These are phyloP conservation scores for Aureobasidium sp. DNA, from an alignment of 2,329 filamentous ascomycete species.

Conservation along the genomic window DNA sequence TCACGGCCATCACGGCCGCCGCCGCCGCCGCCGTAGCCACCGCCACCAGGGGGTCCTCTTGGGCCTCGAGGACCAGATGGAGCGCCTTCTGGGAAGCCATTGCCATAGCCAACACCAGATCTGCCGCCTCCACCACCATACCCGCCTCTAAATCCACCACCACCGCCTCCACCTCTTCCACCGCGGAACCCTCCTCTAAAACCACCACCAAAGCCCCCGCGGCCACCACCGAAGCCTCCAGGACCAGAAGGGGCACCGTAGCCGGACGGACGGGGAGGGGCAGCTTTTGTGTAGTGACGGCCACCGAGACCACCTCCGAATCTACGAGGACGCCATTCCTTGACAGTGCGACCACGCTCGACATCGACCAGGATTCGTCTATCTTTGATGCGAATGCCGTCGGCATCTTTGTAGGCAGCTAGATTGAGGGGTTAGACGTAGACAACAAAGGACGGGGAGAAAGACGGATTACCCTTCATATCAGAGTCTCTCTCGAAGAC, in stretches of 20 bases:
- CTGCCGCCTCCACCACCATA: constrained; percentile 28
- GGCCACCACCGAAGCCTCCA: constrained; percentile 47
- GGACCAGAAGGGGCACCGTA: constrained; percentile 51
- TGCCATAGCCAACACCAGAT: constrained; percentile 40
- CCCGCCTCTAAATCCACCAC: too few species aligned
- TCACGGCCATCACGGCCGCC: constrained; percentile 24
- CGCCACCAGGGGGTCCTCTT: constrained; percentile 6
- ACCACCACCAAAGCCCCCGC: constrained; percentile 41
- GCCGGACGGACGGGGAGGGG: constrained; percentile 63
- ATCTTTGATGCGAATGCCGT: constrained; percentile 89
- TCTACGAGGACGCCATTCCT: constrained; percentile 85
- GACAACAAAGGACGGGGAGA: constrained; percentile 6
- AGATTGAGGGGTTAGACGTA: constrained; percentile 39
- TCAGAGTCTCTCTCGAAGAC: constrained; percentile 96
- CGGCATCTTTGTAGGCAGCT: constrained; percentile 86
- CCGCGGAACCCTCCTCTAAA: constrained; percentile 44
- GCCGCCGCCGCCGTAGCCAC: constrained; percentile 27
- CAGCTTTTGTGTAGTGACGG: constrained; percentile 81
- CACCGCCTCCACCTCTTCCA: constrained; percentile 36
- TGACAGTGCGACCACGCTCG: constrained; percentile 88
- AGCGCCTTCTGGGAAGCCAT: constrained; percentile 42
- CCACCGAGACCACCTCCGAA: constrained; percentile 89
- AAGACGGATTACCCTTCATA: constrained; percentile 79
- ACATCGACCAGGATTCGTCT: constrained; percentile 90
- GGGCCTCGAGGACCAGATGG: constrained; percentile 39